A percentile compares a stretch with the other conserved stretches of the same genome.
Evolutionary conservation across 2,329 filamentous ascomycete genomes (phyloP).

Genomic region (Fusarium camptoceras): DNA sequence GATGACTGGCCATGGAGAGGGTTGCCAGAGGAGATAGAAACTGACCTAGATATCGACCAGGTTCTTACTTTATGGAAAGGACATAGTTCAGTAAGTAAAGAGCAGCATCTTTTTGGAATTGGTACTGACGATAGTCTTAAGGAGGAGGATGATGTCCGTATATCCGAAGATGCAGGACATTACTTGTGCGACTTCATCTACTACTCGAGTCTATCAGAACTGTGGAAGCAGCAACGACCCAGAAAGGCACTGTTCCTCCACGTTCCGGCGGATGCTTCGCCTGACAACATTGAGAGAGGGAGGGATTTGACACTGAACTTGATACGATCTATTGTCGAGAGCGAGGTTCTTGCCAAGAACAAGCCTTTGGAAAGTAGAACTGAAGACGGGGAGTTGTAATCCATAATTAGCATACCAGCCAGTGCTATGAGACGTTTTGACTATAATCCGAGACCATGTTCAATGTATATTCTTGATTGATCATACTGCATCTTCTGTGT

Average conservation of each 20-base stretch:
- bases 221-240: constrained; percentile 60
- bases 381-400: constrained; percentile 9
- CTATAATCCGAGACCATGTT: background rate
- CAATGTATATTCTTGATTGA: background rate
- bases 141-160: constrained; percentile 62
- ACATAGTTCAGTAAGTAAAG: constrained; percentile 59
- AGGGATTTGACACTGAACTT: constrained; percentile 65
- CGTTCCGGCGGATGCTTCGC: constrained; percentile 71
- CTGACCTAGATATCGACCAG: constrained; percentile 68
- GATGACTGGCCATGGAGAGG: constrained; percentile 66
- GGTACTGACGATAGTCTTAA: constrained; percentile 44
- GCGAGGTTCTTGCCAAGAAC: constrained; percentile 52
- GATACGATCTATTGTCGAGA: constrained; percentile 68
- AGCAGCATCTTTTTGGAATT: background rate
- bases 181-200: constrained; percentile 86
- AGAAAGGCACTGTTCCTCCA: constrained; percentile 76
- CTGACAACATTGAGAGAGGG: constrained; percentile 61
- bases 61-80: constrained; percentile 67
- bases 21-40: constrained; percentile 66
- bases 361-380: constrained; percentile 6
- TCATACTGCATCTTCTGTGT: background rate
- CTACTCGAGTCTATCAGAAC: constrained; percentile 73
- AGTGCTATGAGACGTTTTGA: background rate
- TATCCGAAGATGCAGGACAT: constrained; percentile 77
- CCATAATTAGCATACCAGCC: background rate